Percentiles rank a stretch among this genome's conserved stretches.
Conservation (phyloP, 768 basidiomycete genomes). For the Rhodotorula paludigena region DNA sequence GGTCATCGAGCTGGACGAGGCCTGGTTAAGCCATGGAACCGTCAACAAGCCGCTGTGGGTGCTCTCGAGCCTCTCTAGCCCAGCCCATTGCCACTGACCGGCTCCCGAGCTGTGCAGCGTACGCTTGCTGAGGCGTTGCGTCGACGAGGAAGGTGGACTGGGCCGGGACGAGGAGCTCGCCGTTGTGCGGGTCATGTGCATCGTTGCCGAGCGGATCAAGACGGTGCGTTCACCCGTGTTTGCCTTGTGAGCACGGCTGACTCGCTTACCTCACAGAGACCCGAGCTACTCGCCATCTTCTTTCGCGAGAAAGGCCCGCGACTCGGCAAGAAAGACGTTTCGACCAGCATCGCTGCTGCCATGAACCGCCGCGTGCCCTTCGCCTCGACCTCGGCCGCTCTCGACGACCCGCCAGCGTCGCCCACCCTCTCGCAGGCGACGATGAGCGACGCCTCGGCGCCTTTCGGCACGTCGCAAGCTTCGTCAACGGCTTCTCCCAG, state of each 20-base stretch:
- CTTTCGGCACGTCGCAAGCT: constrained; percentile 44
- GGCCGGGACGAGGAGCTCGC: constrained; percentile 49
- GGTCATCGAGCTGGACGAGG: constrained; percentile 84
- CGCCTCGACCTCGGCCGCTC: too few species aligned
- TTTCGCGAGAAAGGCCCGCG: constrained; percentile 92
- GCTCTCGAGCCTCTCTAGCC: not conserved
- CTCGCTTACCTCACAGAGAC: constrained; percentile 48
- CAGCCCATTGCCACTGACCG: not conserved
- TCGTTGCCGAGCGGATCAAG: constrained; percentile 83
- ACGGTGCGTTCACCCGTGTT: constrained; percentile 48
- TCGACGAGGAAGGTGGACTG: constrained; percentile 63
- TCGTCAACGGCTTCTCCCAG: constrained; percentile 48
- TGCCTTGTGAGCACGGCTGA: not conserved
- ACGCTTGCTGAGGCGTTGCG: constrained; percentile 74
- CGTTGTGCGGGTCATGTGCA: constrained; percentile 83
- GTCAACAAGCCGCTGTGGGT: constrained; percentile 50
- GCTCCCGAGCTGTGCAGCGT: constrained; percentile 45
- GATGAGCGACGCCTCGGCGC: constrained; percentile 54
- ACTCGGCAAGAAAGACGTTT: constrained; percentile 33
- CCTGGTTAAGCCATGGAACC: constrained; percentile 84
- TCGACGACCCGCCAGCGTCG: constrained; percentile 48
- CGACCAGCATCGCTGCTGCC: constrained; percentile 21
- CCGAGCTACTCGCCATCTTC: constrained; percentile 91
- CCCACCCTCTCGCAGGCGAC: constrained; percentile 58
- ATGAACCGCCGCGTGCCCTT: constrained; percentile 32